Base-by-base conservation (phyloP, 805 yeast genomes). In the Lipomyces starkeyi region DNA sequence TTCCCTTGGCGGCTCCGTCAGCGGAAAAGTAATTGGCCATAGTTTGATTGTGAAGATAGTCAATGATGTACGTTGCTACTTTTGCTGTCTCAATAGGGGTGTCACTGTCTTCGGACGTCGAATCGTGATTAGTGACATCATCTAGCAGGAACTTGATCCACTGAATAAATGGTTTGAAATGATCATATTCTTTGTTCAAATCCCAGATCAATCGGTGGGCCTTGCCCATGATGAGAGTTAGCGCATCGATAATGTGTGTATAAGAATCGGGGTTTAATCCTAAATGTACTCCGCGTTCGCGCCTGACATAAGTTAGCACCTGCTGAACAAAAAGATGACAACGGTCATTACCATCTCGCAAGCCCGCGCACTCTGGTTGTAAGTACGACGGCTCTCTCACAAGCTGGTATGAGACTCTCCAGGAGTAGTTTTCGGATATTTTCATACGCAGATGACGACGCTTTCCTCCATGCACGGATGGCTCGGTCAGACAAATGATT, bases 391-490 rank as follows among this genome's bases (percentile, higher is more conserved):
- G 67, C 62, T 17, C 73, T 67, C 43, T 73, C 74, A 49, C 73
- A 70, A 3, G 74, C 73, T 11, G 75, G 75, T n/a, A 73, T 58
- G 20, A 73, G 52, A 25, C 62, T 40, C 58, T 67, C 69, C 20
- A 65, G 20, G 7, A 73, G 25, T 32, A 69, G 56, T 25, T 57
- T 60, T n/a, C 69, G 66, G 14, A 68, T 61, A 40, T 57, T 63
- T 35, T 68, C 73, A 47, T 70, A 66, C 9, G 58, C 62, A 6
- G 66, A 35, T 9, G 53, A 34, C 17, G 62, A 29, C 2, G 65
- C 43, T 56, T 70, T 72, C 4, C 65, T 54, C 74, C 73, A 72
- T n/a, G 53, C 60, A 2, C 70, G 64, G 3, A 73, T n/a, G 11
- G 40, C 56, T 22, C 72, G 58, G n/a, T 73, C 75, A 3, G 66